Evolutionary conservation across 345 rosid genomes (phyloP).

Genomic region (Murraya koenigii): DNA sequence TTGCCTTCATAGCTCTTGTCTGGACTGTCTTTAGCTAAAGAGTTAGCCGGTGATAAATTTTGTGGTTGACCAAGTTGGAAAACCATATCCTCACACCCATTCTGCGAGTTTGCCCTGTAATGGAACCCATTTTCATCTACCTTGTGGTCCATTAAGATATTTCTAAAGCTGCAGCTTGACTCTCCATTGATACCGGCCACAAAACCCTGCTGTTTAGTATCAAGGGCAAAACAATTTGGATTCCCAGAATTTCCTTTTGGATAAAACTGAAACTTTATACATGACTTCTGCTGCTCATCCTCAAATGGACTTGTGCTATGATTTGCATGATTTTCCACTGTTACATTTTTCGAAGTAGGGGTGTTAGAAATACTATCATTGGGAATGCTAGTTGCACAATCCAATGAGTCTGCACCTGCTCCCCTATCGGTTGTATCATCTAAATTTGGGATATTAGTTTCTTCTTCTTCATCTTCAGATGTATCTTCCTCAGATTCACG

Average conservation of each 20-base stretch:
- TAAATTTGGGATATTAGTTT: conserved; percentile 29
- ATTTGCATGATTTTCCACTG: conserved; percentile 24
- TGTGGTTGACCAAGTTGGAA: conserved; percentile 26
- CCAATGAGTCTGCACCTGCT: conserved; percentile 34
- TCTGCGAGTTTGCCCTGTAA: conserved; percentile 27
- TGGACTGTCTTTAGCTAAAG: conserved; percentile 38
- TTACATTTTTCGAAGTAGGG: conserved; percentile 12
- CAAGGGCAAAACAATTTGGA: conserved; percentile 28
- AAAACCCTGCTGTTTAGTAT: conserved; percentile 24
- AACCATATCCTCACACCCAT: conserved; percentile 34
- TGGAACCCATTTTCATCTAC: conserved; percentile 24
- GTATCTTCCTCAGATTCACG: conserved; percentile 37
- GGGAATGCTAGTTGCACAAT: conserved; percentile 27
- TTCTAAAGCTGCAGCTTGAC: conserved; percentile 35
- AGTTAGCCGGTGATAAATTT: conserved; percentile 38
- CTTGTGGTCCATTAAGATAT: conserved; percentile 24
- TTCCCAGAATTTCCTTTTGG: conserved; percentile 27
- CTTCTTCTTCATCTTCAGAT: conserved; percentile 43
- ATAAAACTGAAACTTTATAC: conserved; percentile 13
- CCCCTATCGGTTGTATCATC: conserved; percentile 16
- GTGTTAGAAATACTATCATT: conserved; percentile 27
- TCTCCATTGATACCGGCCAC: conserved; percentile 38
- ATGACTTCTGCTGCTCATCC: conserved; percentile 27
- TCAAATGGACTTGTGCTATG: conserved; percentile 9
- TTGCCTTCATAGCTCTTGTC: conserved; percentile 30